Evolutionary conservation across 169 alveolate genomes (phyloP).

Genomic region (Perkinsus olseni): DNA sequence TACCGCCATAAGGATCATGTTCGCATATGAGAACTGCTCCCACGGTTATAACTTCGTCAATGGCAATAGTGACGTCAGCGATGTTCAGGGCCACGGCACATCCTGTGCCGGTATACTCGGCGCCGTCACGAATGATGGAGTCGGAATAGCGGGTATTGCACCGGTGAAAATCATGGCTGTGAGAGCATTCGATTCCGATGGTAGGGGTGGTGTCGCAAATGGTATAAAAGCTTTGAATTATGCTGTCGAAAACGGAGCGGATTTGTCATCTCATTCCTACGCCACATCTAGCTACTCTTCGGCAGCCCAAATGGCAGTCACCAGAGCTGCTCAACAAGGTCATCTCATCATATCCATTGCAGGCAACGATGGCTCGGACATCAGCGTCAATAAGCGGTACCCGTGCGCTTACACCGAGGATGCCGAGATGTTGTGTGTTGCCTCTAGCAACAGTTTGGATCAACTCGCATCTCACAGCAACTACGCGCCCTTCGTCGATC

Average conservation of each 20-base stretch:
- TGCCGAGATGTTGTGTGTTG: neutral
- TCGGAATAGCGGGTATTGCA: neutral
- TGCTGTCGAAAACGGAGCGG: neutral
- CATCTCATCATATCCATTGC: neutral
- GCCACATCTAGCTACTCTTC: neutral
- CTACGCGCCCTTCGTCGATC: neutral
- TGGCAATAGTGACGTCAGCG: neutral
- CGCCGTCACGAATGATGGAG: neutral
- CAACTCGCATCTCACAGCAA: neutral
- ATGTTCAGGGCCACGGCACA: neutral
- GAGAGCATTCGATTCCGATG: neutral
- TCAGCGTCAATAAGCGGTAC: neutral
- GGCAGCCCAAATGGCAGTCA: neutral
- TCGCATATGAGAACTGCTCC: neutral
- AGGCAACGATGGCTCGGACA: neutral
- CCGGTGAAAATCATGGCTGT: neutral
- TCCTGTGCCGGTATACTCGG: neutral
- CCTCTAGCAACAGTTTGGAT: neutral
- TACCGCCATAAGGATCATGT: too few species aligned
- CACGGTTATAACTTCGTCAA: neutral
- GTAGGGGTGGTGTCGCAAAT: neutral
- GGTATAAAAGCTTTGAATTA: neutral
- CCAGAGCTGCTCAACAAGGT: neutral
- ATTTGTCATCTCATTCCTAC: neutral
- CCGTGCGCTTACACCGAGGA: neutral